These are phyloP conservation scores for Aquilaria malaccensis DNA, from an alignment of 345 rosid species.

Conservation along the genomic window DNA sequence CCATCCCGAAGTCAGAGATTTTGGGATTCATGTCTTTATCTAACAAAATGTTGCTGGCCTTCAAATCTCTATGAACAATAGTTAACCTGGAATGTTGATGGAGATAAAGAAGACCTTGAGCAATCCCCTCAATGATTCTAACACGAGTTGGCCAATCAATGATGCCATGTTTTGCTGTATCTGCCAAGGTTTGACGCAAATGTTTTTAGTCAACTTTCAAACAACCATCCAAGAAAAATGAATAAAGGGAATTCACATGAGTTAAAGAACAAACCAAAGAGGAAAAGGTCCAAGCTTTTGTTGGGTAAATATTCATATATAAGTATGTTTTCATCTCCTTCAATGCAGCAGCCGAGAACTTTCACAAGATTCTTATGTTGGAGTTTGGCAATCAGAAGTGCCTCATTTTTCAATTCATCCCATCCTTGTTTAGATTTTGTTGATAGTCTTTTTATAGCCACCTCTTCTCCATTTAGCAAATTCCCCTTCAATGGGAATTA, in stretches of 20 bases:
- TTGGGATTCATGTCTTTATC: slow-evolving; percentile 12
- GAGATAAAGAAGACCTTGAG: slow-evolving; percentile 36
- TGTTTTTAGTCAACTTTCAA: too few relatives aligned
- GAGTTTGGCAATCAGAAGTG: background rate
- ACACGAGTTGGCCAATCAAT: slow-evolving; percentile 16
- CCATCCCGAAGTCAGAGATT: slow-evolving; percentile 16
- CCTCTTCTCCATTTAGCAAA: background rate
- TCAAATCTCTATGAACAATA: slow-evolving; percentile 19
- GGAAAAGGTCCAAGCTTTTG: slow-evolving; percentile 26
- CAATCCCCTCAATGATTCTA: slow-evolving; percentile 22
- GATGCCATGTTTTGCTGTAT: too few relatives aligned
- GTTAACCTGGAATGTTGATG: slow-evolving; percentile 17
- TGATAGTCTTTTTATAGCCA: slow-evolving; percentile 1
- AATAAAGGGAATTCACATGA: too few relatives aligned
- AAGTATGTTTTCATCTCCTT: background rate
- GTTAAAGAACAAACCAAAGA: slow-evolving; percentile 20
- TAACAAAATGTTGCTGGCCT: slow-evolving; percentile 26
- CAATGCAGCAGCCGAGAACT: background rate
- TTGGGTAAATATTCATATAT: slow-evolving; percentile 32
- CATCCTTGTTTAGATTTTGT: background rate
- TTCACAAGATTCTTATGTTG: slow-evolving; percentile 2
- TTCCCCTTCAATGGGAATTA: background rate
- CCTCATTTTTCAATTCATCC: slow-evolving; percentile 1
- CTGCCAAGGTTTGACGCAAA: too few relatives aligned
- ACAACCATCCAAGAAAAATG: too few relatives aligned